Evolutionary conservation across 345 rosid genomes (phyloP).

Genomic region (Draba incana): DNA sequence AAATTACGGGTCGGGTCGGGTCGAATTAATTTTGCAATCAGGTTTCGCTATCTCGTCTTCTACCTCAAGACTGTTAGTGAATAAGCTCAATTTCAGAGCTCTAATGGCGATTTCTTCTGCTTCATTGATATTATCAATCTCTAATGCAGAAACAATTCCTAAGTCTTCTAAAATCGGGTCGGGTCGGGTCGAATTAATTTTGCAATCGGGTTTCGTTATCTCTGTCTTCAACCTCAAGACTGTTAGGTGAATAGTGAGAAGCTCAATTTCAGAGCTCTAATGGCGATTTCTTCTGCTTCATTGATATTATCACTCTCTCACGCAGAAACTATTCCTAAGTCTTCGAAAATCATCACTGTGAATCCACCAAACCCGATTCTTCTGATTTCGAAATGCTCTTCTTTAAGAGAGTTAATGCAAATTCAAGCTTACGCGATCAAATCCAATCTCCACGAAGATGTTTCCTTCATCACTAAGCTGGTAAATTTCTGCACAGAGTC

Average conservation of each 20-base stretch:
- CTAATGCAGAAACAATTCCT: too few species aligned
- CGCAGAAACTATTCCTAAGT: slow-evolving; percentile 17
- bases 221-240: slow-evolving; percentile 6
- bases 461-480: slow-evolving; percentile 56
- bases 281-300: slow-evolving; percentile 51
- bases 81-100: too few species aligned
- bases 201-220: slow-evolving; percentile 28
- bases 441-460: slow-evolving; percentile 56
- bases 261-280: slow-evolving; percentile 37
- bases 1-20: slow-evolving; percentile 6
- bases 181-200: slow-evolving; percentile 10
- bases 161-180: too few species aligned
- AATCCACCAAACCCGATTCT: slow-evolving; percentile 43
- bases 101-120: too few species aligned
- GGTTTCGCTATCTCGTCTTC: slow-evolving; percentile 29
- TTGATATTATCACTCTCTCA: slow-evolving; percentile 23
- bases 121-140: too few species aligned
- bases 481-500: slow-evolving; percentile 58
- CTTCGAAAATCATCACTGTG: slow-evolving; percentile 1
- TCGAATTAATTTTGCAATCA: background rate
- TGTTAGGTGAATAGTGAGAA: slow-evolving; percentile 16
- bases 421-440: slow-evolving; percentile 69
- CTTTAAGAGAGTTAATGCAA: slow-evolving; percentile 65
- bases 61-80: too few species aligned
- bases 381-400: slow-evolving; percentile 54